phyloP scores from a whole-genome alignment of 805 yeast species.

The Saturnispora diversa region DNA sequence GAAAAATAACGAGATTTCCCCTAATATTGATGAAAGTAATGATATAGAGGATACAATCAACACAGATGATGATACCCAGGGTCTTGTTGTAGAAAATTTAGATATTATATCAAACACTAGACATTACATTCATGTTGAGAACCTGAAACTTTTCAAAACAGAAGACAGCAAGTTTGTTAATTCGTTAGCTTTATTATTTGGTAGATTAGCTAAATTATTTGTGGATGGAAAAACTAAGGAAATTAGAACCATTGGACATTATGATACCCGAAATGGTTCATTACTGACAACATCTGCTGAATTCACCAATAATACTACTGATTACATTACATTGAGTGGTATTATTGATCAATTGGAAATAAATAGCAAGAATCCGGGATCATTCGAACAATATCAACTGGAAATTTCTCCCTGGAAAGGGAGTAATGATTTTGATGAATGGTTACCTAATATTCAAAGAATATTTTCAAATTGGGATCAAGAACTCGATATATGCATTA shows the following conservation, averaged over 20 bases:
- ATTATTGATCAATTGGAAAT: conserved; percentile 45
- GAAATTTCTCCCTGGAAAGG: conserved; percentile 15
- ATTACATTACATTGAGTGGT: conserved; percentile 50
- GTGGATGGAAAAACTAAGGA: conserved; percentile 53
- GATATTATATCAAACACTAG: neutral
- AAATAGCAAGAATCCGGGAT: conserved; percentile 17
- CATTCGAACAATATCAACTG: conserved; percentile 18
- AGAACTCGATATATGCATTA: conserved; percentile 29
- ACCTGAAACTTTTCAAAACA: neutral
- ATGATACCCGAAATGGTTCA: conserved; percentile 27
- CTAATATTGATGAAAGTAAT: conserved; percentile 3
- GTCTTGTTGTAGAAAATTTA: too few species aligned
- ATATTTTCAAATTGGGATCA: conserved; percentile 24
- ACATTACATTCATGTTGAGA: conserved; percentile 1
- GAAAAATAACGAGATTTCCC: too few species aligned
- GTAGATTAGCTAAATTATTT: conserved; percentile 35
- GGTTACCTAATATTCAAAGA: conserved; percentile 14
- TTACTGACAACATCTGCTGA: conserved; percentile 7
- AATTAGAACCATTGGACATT: conserved; percentile 45
- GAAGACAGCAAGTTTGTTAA: neutral
- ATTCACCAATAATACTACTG: conserved; percentile 10
- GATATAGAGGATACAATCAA: neutral
- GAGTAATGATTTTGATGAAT: conserved; percentile 18
- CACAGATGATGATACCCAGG: neutral
- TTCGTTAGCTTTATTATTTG: neutral